Percentiles rank a stretch among this genome's conserved stretches.
Evolutionary conservation across 2,329 filamentous ascomycete genomes (phyloP).

Genomic region (Diaporthe ampelina): DNA sequence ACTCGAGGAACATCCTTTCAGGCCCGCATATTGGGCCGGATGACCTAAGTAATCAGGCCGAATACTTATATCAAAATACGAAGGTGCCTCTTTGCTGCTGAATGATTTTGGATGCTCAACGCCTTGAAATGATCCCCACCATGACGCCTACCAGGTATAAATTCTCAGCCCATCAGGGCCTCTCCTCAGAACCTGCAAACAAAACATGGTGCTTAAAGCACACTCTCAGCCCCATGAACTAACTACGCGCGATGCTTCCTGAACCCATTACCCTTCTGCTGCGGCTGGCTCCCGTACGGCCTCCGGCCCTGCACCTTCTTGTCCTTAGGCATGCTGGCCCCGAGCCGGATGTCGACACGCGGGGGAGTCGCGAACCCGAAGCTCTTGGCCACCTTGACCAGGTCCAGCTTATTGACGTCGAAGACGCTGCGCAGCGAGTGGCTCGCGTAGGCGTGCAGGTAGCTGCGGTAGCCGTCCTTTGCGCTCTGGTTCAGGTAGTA

Average conservation of each 20-base stretch:
- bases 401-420: constrained; percentile 84
- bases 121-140: constrained; percentile 28
- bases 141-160: constrained; percentile 31
- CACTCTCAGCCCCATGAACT: background rate
- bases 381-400: constrained; percentile 86
- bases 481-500: constrained; percentile 95
- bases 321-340: constrained; percentile 80
- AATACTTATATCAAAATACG: constrained; percentile 7
- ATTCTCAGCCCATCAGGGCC: background rate
- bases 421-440: constrained; percentile 88
- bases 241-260: constrained; percentile 31
- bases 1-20: constrained; percentile 1
- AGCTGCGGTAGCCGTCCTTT: constrained; percentile 86
- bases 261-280: constrained; percentile 58
- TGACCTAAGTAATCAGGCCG: background rate
- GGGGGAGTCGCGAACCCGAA: constrained; percentile 86
- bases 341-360: constrained; percentile 82
- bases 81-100: background rate
- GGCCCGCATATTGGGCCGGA: background rate
- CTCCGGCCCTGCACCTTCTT: constrained; percentile 76
- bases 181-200: constrained; percentile 1
- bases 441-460: constrained; percentile 94
- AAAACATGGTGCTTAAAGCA: background rate
- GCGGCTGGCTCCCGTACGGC: constrained; percentile 84
- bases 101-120: constrained; percentile 35